Conservation (phyloP, 306 rosid genomes). For the Dryas octopetala region DNA sequence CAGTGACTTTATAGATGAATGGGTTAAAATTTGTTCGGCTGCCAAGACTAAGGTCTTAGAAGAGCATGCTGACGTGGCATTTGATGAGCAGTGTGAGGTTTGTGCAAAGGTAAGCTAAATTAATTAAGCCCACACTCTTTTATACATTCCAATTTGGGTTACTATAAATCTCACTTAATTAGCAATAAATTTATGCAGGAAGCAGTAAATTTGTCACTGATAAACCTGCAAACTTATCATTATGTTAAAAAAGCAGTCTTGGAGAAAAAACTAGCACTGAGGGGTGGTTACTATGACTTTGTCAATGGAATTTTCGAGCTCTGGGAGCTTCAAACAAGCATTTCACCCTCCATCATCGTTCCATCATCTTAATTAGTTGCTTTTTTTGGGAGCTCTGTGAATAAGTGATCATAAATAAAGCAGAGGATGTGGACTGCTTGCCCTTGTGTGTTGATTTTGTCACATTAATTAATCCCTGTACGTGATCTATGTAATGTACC, state of each 20-base stretch:
- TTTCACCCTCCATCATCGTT: conserved; percentile 28
- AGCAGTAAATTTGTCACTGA: conserved; percentile 55
- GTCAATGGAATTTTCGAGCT: conserved; percentile 51
- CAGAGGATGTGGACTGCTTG: background rate
- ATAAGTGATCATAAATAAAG: background rate
- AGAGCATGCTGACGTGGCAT: background rate
- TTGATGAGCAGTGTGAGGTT: conserved; percentile 22
- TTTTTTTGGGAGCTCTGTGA: background rate
- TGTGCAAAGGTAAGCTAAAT: conserved; percentile 46
- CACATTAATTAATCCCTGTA: too few relatives aligned
- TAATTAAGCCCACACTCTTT: background rate
- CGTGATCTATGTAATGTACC: too few relatives aligned
- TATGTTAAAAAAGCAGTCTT: conserved; percentile 36
- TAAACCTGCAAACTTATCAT: conserved; percentile 48
- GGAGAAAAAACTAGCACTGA: conserved; percentile 26
- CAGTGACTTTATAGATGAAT: conserved; percentile 69
- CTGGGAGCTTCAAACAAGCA: conserved; percentile 38
- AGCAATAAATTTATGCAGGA: conserved; percentile 39
- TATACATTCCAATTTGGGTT: background rate
- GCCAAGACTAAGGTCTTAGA: conserved; percentile 42
- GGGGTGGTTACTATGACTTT: conserved; percentile 62
- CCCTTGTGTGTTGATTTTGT: too few relatives aligned
- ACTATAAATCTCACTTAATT: too few relatives aligned
- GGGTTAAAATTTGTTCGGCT: conserved; percentile 61
- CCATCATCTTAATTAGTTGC: background rate